Evolutionary conservation across 2,329 filamentous ascomycete genomes (phyloP), one percentile per base, ranked within the genome.

Genomic region (Ophiocordyceps camponoti-floridani): DNA sequence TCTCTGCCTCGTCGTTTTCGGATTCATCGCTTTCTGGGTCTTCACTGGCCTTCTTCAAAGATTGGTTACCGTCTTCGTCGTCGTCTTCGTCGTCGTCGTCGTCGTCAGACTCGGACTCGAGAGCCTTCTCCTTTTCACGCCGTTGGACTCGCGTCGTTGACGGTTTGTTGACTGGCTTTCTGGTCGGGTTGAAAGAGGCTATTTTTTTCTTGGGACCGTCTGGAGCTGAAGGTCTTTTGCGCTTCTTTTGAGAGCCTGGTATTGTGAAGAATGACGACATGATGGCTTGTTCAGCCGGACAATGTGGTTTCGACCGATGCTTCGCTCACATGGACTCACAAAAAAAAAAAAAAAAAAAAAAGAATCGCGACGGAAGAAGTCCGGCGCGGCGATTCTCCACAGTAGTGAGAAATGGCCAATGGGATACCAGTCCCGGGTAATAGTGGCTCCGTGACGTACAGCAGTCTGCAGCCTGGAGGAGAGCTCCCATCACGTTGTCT

Each of bases 261-360:
- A 82, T 69, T 44, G 88, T 94, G 65, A 98, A 98, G 65, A 96
- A 98, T 37, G 88, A 94, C 56, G 89, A 94, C 88, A 94, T 93
- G 52, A 51, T 67, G 53, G 55, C 49, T 53, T 47, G 43, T 41
- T 31, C 37, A 28, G 19, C 46, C 41, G 44, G 40, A 30, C 42
- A 28, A 41, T 41, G 40, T 23, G 13, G 8, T 28, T 8, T n/a
- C 12, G 9, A 41, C 42, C 18, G 33, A 28, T 43, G 45, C 42
- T 41, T 35, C 38, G 16, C 41, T 50, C 44, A 38, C 41, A 52
- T 45, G n/a, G n/a, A 38, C 10, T 16, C 10, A 9, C 4, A 2
- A 4, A 16, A 38, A 16, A 9, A 38, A 38, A 38, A 16, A 38
- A n/a, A 37, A 37, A 57, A 59, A 65, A 65, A 65, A 64, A 66